Percentiles rank a stretch among this genome's conserved stretches.
These are phyloP conservation scores for Didymosphaeria variabile DNA, from an alignment of 2,329 filamentous ascomycete species.

Conservation along the genomic window DNA sequence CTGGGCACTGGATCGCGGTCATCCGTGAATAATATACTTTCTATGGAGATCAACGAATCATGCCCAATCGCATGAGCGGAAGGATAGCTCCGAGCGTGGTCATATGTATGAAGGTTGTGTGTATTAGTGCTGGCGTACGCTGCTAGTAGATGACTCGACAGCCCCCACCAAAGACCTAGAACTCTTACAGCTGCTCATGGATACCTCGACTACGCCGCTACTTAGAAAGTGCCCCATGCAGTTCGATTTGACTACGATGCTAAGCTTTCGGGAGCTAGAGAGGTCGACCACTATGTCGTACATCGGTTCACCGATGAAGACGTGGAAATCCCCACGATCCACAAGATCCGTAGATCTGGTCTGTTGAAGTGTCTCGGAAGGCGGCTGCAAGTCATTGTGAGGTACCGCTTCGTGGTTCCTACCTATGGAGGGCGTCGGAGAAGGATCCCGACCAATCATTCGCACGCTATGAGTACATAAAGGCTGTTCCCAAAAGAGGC, in stretches of 20 bases:
- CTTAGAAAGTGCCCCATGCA: background rate
- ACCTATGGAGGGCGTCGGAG: background rate
- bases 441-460: background rate
- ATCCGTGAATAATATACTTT: background rate
- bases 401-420: background rate
- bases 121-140: background rate
- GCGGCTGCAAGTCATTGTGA: background rate
- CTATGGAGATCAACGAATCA: background rate
- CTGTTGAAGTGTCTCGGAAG: background rate
- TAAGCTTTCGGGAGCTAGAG: constrained; percentile 10
- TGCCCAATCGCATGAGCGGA: background rate
- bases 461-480: background rate
- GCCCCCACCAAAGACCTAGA: background rate
- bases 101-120: background rate
- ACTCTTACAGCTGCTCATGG: background rate
- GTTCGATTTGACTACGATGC: constrained; percentile 6
- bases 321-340: background rate
- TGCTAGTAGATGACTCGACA: background rate
- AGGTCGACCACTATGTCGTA: background rate
- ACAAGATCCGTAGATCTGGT: background rate
- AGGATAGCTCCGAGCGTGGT: background rate
- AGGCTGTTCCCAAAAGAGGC: background rate
- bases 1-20: background rate
- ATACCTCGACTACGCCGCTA: background rate
- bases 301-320: constrained; percentile 3